Conservation (phyloP, 2,329 filamentous ascomycete genomes). For the Nannizziopsis arthrosporioides region DNA sequence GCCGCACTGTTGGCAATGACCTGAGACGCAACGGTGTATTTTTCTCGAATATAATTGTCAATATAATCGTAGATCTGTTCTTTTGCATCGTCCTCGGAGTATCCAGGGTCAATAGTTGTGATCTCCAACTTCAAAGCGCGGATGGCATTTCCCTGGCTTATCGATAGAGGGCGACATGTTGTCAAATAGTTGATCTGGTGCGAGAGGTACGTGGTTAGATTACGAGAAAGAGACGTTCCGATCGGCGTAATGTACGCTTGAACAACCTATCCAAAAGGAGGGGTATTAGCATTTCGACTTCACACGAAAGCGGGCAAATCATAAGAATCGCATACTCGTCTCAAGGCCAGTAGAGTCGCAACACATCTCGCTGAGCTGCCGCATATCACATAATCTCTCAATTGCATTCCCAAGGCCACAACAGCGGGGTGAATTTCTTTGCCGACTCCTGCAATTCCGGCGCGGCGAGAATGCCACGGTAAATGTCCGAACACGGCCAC, state of each 20-base stretch:
- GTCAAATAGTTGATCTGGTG: constrained; percentile 92
- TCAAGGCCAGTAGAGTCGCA: constrained; percentile 78
- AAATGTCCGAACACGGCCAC: constrained; percentile 73
- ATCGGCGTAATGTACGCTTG: constrained; percentile 82
- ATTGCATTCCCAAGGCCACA: constrained; percentile 74
- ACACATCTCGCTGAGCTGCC: constrained; percentile 83
- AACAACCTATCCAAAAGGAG: constrained; percentile 55
- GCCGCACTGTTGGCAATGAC: constrained; percentile 70
- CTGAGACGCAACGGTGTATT: constrained; percentile 74
- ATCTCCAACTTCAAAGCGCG: constrained; percentile 88
- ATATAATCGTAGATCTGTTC: constrained; percentile 65
- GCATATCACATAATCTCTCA: constrained; percentile 76
- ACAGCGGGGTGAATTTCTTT: constrained; percentile 78
- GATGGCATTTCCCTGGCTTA: constrained; percentile 94
- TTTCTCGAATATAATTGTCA: constrained; percentile 80
- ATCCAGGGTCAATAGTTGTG: constrained; percentile 76
- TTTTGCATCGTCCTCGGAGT: constrained; percentile 72
- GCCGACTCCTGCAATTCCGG: constrained; percentile 47
- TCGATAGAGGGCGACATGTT: constrained; percentile 87
- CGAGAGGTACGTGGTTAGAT: constrained; percentile 84
- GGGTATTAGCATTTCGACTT: not conserved
- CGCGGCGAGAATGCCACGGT: constrained; percentile 61
- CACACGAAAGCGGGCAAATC: not conserved
- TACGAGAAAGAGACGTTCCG: constrained; percentile 72
- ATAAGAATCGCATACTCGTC: constrained; percentile 47